phyloP scores from a whole-genome alignment of 2,329 filamentous ascomycete genomes.

The Verticillium dahliae region DNA sequence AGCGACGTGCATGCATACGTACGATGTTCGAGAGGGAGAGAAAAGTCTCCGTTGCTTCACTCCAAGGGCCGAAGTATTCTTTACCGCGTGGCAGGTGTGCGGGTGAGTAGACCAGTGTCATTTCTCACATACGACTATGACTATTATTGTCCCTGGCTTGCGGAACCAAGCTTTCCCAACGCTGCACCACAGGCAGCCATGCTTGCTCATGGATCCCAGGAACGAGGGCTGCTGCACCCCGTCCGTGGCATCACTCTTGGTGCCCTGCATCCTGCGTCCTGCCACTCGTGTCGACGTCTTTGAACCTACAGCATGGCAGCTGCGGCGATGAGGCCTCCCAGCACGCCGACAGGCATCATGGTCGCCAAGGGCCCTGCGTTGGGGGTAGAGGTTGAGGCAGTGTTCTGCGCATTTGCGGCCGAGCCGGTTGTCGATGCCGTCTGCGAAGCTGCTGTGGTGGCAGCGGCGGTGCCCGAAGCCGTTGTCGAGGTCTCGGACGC shows the following conservation, averaged over 20 bases:
- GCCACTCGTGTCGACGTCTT: background rate
- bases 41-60: no score
- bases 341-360: constrained; percentile 5
- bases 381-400: constrained; percentile 1
- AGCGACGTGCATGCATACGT: background rate
- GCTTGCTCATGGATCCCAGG: background rate
- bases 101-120: background rate
- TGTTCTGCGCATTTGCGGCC: background rate
- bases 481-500: constrained; percentile 1
- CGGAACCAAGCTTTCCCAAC: background rate
- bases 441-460: constrained; percentile 12
- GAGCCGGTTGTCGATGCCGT: background rate
- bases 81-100: background rate
- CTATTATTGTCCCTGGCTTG: background rate
- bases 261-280: background rate
- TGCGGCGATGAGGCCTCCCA: constrained; percentile 9
- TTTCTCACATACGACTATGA: background rate
- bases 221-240: background rate
- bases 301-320: constrained; percentile 2
- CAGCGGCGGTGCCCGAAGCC: background rate
- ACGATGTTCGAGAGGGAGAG: background rate
- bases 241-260: background rate
- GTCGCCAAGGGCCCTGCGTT: constrained; percentile 5
- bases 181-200: background rate
- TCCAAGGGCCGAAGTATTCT: background rate